Base-by-base conservation (phyloP, 179 eudicot species). In the Beta macrorhiza region DNA sequence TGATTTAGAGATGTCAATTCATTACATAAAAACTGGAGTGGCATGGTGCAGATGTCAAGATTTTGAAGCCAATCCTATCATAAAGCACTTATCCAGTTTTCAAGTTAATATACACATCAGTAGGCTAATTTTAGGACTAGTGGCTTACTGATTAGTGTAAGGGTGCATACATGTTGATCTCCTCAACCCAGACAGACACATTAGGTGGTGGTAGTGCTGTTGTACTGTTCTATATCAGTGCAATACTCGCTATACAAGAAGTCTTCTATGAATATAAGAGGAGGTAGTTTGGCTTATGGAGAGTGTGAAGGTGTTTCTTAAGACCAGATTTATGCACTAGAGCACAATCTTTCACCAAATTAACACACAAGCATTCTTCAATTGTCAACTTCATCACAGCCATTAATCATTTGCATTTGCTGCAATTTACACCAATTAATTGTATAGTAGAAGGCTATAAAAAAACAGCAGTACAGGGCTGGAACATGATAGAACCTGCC, bases 401-500 rank as follows among this genome's bases (percentile, higher is more conserved):
- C 19, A 45, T 19, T 2, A 37, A 20, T 25, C n/a, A 7, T 65
- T 42, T 74, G 58, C n/a, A 4, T 20, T 20, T 15, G 57, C 67
- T 25, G 29, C 9, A 42, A 74, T 29, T 57, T 22, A 25, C 9
- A 68, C 3, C 4, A 5, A 63, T 75, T 63, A 44, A 51, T 53
- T 12, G 19, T 29, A 11, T 3, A 15, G 2, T 69, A 7, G 4
- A 75, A 19, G 47, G 51, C 15, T 44, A 70, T 9, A 6, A 0
- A 49, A 49, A 49, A 9, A 49, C 53, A 49, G 13, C 5, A 15
- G 2, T 69, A 4, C 4, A 71, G 13, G 55, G 51, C 15, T 44
- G 75, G 72, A 65, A 61, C 57, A 44, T 62, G n/a, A 82, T 61
- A 45, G 70, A 58, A 95, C 98, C 97, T 95, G 98, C 85, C 89